Evolutionary conservation across 176 grass and related monocot species (phyloP), one percentile per base, ranked within the genome.

Genomic region (Puccinellia tenuiflora): DNA sequence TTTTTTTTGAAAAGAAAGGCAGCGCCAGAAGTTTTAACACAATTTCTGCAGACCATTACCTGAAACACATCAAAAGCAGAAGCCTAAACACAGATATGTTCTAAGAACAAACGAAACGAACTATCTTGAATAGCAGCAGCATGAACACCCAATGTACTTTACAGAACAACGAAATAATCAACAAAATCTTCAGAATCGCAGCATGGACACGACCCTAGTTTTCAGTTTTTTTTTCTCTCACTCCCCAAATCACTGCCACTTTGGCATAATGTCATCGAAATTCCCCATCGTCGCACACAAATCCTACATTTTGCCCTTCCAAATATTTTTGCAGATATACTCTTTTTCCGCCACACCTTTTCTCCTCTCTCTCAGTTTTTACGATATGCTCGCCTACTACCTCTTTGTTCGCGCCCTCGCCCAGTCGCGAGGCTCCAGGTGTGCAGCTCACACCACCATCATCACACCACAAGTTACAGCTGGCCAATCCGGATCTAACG

Each of bases 401-500:
- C 84, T 46, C 56, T 86, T 90, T 86, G 73, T 90, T 65, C 79
- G 52, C 35, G 52, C 37, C 25, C 14, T 1, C 37, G 76, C 9
- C 79, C 75, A 83, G 18, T 90, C 15, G 6, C 2, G 22, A 26
- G 14, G 22, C 14, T 72, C 84, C 84, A 87, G 76, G 75, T 87
- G 80, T 75, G 38, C 84, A 43, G 7, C 55, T 46, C 9, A 30
- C 67, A 40, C 62, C 74, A 78, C 2, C 83, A 54, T 74, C 31
- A 63, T 28, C 28, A 63, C 29, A 30, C 2, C 26, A 15, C 51
- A 76, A 51, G 53, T 39, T 57, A 83, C 74, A 79, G 48, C 72
- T 86, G 33, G 55, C 78, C 71, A 86, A 90, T 12, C 78, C 84
- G 83, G 88, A 87, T 90, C 88, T 87, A 78, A 39, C 80, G 68